Evolutionary conservation across 257 asterid species (phyloP).

Genomic region (Coffea canephora): DNA sequence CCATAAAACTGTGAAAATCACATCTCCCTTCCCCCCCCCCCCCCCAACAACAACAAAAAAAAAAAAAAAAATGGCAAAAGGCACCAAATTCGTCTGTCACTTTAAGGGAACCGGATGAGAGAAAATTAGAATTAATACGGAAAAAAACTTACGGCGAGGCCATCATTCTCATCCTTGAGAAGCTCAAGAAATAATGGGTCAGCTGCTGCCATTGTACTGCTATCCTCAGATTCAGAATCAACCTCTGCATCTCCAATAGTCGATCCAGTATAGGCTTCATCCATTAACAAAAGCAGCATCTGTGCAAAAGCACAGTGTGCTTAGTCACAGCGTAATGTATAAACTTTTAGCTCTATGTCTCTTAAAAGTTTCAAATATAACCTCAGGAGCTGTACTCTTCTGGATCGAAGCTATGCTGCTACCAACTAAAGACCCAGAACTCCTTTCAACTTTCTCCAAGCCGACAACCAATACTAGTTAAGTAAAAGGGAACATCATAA

Average conservation of each 20-base stretch:
- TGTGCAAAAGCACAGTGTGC: constrained; percentile 30
- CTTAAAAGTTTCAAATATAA: constrained; percentile 33
- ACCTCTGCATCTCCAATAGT: constrained; percentile 91
- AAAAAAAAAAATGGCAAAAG: background rate
- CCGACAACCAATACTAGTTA: constrained; percentile 83
- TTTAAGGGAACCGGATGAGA: background rate
- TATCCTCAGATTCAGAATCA: constrained; percentile 93
- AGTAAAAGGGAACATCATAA: constrained; percentile 22
- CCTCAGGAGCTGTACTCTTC: constrained; percentile 96
- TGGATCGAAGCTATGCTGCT: constrained; percentile 91
- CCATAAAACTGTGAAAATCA: too few species aligned
- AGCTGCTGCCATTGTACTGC: constrained; percentile 65
- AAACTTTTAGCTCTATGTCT: constrained; percentile 4
- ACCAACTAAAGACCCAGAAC: constrained; percentile 89
- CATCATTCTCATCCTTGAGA: constrained; percentile 98
- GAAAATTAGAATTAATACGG: constrained; percentile 3
- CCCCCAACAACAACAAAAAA: too few species aligned
- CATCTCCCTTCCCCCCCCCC: background rate
- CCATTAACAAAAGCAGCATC: constrained; percentile 98
- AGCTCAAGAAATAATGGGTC: constrained; percentile 90
- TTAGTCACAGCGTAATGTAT: constrained; percentile 18
- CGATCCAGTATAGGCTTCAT: constrained; percentile 96
- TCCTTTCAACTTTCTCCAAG: constrained; percentile 80
- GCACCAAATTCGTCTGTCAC: background rate
- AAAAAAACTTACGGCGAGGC: constrained; percentile 77